Percentiles rank a stretch among this genome's conserved stretches.
phyloP scores from a whole-genome alignment of 2,329 filamentous ascomycete species.

The Biscogniauxia mediterranea region DNA sequence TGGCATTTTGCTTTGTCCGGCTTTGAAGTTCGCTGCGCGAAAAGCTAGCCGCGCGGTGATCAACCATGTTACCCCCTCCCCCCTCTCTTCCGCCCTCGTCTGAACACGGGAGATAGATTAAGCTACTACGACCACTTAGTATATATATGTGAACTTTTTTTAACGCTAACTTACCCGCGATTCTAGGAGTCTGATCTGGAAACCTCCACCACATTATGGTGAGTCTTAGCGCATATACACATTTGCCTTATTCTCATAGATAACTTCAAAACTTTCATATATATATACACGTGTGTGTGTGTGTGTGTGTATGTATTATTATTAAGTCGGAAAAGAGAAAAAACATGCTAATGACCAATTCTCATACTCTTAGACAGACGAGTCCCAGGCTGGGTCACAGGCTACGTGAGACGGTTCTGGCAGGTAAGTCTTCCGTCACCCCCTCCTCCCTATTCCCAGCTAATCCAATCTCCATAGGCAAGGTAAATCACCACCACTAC shows the following conservation, averaged over 20 bases:
- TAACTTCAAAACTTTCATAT: not conserved
- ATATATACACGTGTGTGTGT: not conserved
- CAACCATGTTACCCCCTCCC: not conserved
- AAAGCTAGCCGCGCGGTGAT: not conserved
- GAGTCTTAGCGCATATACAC: conserved; percentile 29
- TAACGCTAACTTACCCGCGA: not conserved
- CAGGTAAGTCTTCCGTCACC: conserved; percentile 59
- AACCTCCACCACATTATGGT: conserved; percentile 95
- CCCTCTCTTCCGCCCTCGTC: no score
- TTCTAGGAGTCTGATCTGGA: conserved; percentile 90
- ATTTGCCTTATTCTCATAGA: no score
- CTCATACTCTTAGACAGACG: conserved; percentile 66
- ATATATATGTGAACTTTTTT: not conserved
- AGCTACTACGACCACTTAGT: no score
- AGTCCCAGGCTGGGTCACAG: conserved; percentile 85
- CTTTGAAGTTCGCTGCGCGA: not conserved
- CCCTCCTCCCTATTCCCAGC: not conserved
- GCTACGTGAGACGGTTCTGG: conserved; percentile 96
- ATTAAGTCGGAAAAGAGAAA: no score
- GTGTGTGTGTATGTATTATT: no score
- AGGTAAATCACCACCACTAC: conserved; percentile 13
- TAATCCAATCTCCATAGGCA: conserved; percentile 14
- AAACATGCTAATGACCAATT: not conserved
- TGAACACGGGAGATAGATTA: no score
- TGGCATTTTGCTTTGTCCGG: no score